phyloP scores from a whole-genome alignment of 2,329 filamentous ascomycete genomes.

The Hysterium pulicare region DNA sequence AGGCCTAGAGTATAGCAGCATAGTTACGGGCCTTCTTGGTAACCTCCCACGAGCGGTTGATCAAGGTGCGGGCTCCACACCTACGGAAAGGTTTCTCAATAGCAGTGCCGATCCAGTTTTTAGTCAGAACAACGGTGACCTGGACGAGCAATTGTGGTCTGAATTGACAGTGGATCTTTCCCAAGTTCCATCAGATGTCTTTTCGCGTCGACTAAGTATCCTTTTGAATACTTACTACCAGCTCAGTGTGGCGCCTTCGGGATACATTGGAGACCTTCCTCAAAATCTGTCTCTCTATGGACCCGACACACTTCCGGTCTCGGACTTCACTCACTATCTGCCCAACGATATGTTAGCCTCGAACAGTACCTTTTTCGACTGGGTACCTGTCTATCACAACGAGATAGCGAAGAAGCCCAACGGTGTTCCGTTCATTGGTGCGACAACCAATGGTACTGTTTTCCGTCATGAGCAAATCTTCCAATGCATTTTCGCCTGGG shows the following conservation, averaged over 20 bases:
- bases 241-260: conserved; percentile 19
- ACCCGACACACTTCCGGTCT: conserved; percentile 19
- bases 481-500: conserved; percentile 26
- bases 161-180: conserved; percentile 15
- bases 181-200: conserved; percentile 8
- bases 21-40: conserved; percentile 7
- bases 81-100: conserved; percentile 20
- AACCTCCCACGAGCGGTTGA: conserved; percentile 16
- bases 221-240: conserved; percentile 34
- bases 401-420: not conserved
- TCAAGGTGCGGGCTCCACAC: conserved; percentile 6
- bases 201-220: conserved; percentile 19
- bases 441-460: conserved; percentile 18
- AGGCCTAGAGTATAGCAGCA: conserved; percentile 14
- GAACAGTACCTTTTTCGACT: conserved; percentile 13
- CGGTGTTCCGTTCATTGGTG: conserved; percentile 22
- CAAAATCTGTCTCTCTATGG: conserved; percentile 22
- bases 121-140: conserved; percentile 9
- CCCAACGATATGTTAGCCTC: conserved; percentile 18
- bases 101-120: conserved; percentile 21
- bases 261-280: conserved; percentile 20
- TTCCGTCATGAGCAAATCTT: conserved; percentile 18
- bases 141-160: not conserved
- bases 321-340: conserved; percentile 21
- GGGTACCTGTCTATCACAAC: conserved; percentile 12